Evolutionary conservation across 805 yeast species (phyloP), one percentile per base, ranked within the genome.

Genomic region (Lachancea mirantina): DNA sequence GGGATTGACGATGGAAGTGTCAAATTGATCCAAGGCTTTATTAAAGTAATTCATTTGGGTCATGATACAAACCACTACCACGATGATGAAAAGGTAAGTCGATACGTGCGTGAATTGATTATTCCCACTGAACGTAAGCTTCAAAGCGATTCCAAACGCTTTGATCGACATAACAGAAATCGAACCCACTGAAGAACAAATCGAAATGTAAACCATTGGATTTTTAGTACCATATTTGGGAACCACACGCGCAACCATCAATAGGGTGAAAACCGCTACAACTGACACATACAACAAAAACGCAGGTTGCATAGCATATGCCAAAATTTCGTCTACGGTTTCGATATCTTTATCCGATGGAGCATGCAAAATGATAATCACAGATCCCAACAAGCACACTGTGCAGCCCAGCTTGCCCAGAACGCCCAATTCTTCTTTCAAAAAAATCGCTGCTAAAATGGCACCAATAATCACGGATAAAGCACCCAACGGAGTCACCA

Each of bases 11-110:
- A 85, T 83, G 0, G 94, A 82, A 5, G 95, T 85, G 55, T 87
- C 95, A 49, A 85, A 85, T 57, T 84, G 95, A 47, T 88, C 95
- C 51, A 85, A 68, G 0, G 95, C 95, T 64, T 84, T 87, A 68
- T 85, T 85, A 67, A 85, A 84, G 56, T 83, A 85, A 64, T 84
- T 85, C 95, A 85, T 85, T 60, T 85, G 96, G 5, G 94, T 84
- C 48, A 82, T 49, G 45, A 85, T 87, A 60, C 95, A 85, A 25
- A 80, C 70, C 6, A 67, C 82, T 36, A 85, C 95, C 15, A 84
- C 87, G 19, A 72, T 45, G 21, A 84, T 71, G 67, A 85, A 85
- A 36, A 87, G 65, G 51, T 87, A 85, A 1, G 96, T 85, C 21
- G 92, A 79, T 6, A 79, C 64, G 49, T 85, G 92, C 2, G 84